phyloP scores from a whole-genome alignment of 108 stramenopile species.

The Conticribra weissflogii region DNA sequence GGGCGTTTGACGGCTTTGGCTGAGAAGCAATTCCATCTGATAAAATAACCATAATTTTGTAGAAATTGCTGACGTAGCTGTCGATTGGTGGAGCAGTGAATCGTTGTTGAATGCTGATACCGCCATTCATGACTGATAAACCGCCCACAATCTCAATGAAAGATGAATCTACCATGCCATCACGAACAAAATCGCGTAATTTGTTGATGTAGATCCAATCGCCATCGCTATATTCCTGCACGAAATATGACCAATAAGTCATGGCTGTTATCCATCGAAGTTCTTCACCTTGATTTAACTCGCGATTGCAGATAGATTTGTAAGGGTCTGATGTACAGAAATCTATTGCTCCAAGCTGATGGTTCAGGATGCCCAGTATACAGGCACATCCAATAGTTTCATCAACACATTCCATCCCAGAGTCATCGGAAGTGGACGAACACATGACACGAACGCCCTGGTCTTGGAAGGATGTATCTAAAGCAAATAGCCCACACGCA shows the following conservation, averaged over 20 bases:
- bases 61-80: neutral
- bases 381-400: constrained; percentile 24
- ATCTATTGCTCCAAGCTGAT: constrained; percentile 12
- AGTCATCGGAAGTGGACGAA: constrained; percentile 7
- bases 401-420: constrained; percentile 19
- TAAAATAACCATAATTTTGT: neutral
- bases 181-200: constrained; percentile 12
- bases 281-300: constrained; percentile 12
- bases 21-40: neutral
- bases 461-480: constrained; percentile 18
- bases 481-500: constrained; percentile 21
- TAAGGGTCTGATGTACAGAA: constrained; percentile 12
- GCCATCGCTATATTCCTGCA: constrained; percentile 11
- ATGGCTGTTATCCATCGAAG: constrained; percentile 23
- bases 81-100: neutral
- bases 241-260: constrained; percentile 17
- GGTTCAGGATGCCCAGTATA: constrained; percentile 13
- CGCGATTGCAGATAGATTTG: constrained; percentile 15
- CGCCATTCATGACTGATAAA: constrained; percentile 3
- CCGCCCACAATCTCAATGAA: constrained; percentile 11
- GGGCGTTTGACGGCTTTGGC: neutral
- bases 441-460: constrained; percentile 8
- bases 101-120: neutral
- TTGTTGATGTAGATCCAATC: neutral
- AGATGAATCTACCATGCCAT: constrained; percentile 15